Base-by-base conservation (phyloP, 1,284 basidiomycete genomes). In the Boletus sp. region DNA sequence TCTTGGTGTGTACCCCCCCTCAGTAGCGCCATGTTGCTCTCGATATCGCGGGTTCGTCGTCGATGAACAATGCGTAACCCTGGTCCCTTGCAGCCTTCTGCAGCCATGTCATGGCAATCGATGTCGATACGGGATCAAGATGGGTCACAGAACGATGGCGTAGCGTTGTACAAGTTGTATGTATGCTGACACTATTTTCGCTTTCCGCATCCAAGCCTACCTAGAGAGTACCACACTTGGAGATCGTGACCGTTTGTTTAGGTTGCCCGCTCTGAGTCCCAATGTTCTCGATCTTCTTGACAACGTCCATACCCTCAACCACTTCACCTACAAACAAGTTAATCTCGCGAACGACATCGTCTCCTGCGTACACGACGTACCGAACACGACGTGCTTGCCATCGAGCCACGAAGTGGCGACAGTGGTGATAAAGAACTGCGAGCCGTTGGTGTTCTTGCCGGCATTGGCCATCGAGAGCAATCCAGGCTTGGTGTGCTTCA, bases 401-500 rank as follows among this genome's bases (percentile, higher is more conserved):
- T 93, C 86, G 51, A 93, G 79, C 85, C 86, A 84, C 25, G 73
- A 65, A 23, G 85, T 87, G 32, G 72, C 70, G 56, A 79, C 78
- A 30, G 85, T 88, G 56, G 84, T 88, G 72, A 89, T 80, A 63
- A 83, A 80, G 69, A 75, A 80, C 56, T 80, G 76, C 13, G 73
- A 78, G 10, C 75, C 74, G 50, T 78, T 79, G 50, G 75, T 79
- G 74, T 88, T 81, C 59, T 77, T 78, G 26, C 84, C 84, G 14
- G 82, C 76, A 57, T 88, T 96, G 22, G 94, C 94, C 92, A 95
- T 95, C 48, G 88, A 91, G 38, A 96, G 77, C 41, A 93, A 70
- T 64, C 91, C 90, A n/a, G 83, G 79, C 69, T 86, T 84, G 42
- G 74, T 76, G 72, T 97, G 94, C 72, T 86, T 88, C 47, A 84